Conservation (phyloP, 176 grass and related monocot species). For the Thalia dealbata region DNA sequence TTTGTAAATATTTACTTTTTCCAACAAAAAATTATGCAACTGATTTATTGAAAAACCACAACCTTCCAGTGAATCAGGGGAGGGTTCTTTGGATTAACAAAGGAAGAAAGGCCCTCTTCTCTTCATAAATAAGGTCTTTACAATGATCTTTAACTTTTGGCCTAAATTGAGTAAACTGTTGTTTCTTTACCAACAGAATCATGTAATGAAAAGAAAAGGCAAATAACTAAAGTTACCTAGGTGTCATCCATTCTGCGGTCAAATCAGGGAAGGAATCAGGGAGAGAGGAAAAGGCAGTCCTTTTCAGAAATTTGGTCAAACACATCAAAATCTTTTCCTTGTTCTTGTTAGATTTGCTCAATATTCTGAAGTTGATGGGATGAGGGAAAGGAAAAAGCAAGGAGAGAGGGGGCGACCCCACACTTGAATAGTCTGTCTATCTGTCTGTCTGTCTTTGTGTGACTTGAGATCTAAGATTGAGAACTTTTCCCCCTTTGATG, state of each 20-base stretch:
- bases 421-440: not conserved
- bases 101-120: not conserved
- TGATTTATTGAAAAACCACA: not conserved
- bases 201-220: not conserved
- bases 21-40: no score
- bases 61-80: constrained; percentile 17
- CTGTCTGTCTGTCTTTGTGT: not conserved
- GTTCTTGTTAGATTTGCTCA: constrained; percentile 43
- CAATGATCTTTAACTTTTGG: not conserved
- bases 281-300: not conserved
- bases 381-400: not conserved
- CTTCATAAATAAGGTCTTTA: constrained; percentile 6
- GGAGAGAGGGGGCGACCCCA: constrained; percentile 1
- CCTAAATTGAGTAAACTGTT: not conserved
- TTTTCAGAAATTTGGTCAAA: constrained; percentile 33
- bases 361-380: constrained; percentile 42
- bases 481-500: not conserved
- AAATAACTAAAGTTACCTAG: not conserved
- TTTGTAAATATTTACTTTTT: no score
- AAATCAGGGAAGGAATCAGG: constrained; percentile 24
- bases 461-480: not conserved
- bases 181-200: not conserved
- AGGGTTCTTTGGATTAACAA: not conserved
- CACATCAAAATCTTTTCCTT: constrained; percentile 49
- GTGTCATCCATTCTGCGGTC: constrained; percentile 11